Percentiles rank a stretch among this genome's conserved stretches.
Evolutionary conservation across 495 filamentous ascomycete species (phyloP).

Genomic region (Wilcoxina mikolae): DNA sequence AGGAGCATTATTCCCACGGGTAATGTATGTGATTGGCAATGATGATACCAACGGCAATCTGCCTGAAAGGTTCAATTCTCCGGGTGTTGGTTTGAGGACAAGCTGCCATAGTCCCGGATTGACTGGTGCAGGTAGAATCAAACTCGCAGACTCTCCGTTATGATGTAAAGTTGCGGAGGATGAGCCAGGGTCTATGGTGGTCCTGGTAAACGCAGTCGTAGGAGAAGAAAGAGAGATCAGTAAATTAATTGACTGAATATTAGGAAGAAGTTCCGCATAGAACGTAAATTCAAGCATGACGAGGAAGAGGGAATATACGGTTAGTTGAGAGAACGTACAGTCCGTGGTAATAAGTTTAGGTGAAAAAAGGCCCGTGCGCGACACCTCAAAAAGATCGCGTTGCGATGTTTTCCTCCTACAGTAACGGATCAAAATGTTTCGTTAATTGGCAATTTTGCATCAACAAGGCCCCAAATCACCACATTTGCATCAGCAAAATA

Average conservation of each 20-base stretch:
- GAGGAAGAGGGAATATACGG: too few species aligned
- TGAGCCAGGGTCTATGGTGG: conserved; percentile 38
- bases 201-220: conserved; percentile 34
- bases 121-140: conserved; percentile 54
- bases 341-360: too few species aligned
- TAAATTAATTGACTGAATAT: conserved; percentile 72
- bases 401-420: too few species aligned
- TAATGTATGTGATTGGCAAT: conserved; percentile 18
- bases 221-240: conserved; percentile 48
- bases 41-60: conserved; percentile 48
- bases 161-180: conserved; percentile 39
- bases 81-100: conserved; percentile 28
- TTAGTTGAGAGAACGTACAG: too few species aligned
- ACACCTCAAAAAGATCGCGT: too few species aligned
- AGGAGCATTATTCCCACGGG: conserved; percentile 34
- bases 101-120: conserved; percentile 27
- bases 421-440: too few species aligned
- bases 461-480: too few species aligned
- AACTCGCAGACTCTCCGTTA: conserved; percentile 37
- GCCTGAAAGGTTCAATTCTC: conserved; percentile 45
- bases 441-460: too few species aligned
- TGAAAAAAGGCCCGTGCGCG: too few species aligned
- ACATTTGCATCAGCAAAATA: too few species aligned
- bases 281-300: too few species aligned
- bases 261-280: conserved; percentile 58